phyloP scores from a whole-genome alignment of 2,329 filamentous ascomycete genomes.

The Botrytis fragariae region DNA sequence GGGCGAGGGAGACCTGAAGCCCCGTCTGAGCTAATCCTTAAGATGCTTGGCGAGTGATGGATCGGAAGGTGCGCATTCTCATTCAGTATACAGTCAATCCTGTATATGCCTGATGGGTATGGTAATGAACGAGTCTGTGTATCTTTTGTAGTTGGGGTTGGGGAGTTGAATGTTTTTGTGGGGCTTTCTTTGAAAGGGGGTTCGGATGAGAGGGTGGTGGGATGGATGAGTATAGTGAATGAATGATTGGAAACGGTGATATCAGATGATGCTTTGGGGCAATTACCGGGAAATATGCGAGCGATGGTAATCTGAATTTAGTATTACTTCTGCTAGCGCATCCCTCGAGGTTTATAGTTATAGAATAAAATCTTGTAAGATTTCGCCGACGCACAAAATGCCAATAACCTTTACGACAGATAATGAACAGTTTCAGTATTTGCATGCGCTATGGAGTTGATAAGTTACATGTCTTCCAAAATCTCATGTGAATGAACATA shows the following conservation, averaged over 20 bases:
- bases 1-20: not conserved
- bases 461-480: not conserved
- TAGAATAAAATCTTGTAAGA: not conserved
- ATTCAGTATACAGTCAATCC: not conserved
- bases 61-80: not conserved
- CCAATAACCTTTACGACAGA: not conserved
- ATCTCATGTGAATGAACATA: not conserved
- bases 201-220: not conserved
- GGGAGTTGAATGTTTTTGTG: not conserved
- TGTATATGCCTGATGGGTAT: not conserved
- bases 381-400: not conserved
- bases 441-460: not conserved
- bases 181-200: not conserved
- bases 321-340: not conserved
- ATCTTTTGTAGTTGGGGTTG: not conserved
- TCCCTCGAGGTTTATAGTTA: not conserved
- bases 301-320: too few species aligned
- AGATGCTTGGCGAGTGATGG: not conserved
- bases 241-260: not conserved
- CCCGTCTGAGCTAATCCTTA: not conserved
- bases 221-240: not conserved
- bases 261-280: not conserved
- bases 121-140: not conserved
- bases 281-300: not conserved
- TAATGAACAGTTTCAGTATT: not conserved